Base-by-base conservation (phyloP, 768 basidiomycete species). In the Lentinula lateritia region DNA sequence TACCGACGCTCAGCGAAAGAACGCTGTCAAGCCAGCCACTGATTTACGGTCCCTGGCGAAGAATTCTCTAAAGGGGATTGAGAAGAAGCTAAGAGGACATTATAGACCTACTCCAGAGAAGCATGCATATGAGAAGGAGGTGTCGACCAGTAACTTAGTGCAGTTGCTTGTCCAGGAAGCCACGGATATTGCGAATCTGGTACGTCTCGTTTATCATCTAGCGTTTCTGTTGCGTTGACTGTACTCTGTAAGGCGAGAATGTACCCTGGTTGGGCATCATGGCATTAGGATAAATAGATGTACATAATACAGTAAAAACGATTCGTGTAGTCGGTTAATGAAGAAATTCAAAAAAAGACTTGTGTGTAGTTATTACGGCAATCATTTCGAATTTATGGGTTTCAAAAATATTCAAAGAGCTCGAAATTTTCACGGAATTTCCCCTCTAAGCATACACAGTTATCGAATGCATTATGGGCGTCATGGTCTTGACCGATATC, bases 141-240 rank as follows among this genome's bases (percentile, higher is more conserved):
- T 86, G 18, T 86, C 90, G 35, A 92, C 91, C 18, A 89, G 85
- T 62, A 95, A 92, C 74, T 79, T 98, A 53, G 97, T 98, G 61
- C 93, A 98, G 69, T 81, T 88, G 68, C 77, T 98, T 59, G 95
- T 98, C 61, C 88, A 92, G 67, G 92, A 97, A 70, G 93, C 97
- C 15, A 92, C 84, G 3, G 86, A 88, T 72, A 67, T 75, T 2
- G 72, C 70, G 20, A 95, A 97, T 68, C 72, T 99, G 74, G 80
- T 78, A 62, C 62, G 77, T 71, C 28, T 28, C 28, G 28, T 28
- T 28, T 28, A 28, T 1, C 3, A 28, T 28, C 28, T 28, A 28
- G 73, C 70, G 20, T 94, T 96, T 68, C 72, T 99, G 74, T 79
- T 78, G 61, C 62, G 77, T 71, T 39, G 38, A 39, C 38, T 39